Evolutionary conservation across 768 basidiomycete species (phyloP), one percentile per base, ranked within the genome.

Genomic region (Phylloporus rhodoxanthus): DNA sequence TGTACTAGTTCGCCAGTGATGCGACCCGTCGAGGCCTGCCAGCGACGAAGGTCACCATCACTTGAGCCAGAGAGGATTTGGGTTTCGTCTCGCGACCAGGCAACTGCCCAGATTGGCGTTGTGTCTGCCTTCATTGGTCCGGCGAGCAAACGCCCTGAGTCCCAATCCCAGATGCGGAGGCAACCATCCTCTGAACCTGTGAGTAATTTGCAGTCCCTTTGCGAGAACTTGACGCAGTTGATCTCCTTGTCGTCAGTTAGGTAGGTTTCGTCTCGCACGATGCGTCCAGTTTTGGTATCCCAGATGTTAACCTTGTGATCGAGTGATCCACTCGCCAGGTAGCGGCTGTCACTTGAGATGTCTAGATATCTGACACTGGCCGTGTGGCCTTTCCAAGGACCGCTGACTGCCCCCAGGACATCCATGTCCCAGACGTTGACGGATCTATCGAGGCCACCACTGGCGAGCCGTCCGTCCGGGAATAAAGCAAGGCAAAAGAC

Each of bases 351-450:
- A 20, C 49, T 56, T 38, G 62, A 63, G 42, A 63, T 33, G 47
- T 63, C 62, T 14, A 63, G 54, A 44, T 60, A 63, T 51, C 62
- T 63, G 48, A 63, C 62, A 38, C 62, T 63, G 52, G 53, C 58
- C 7, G 45, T 54, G 48, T 63, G 62, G 21, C 48, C 47, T 36
- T 54, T 57, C 62, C 63, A 63, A 13, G 62, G 62, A 19, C 51
- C 42, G 32, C 57, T 55, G 2, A 63, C 42, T 3, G 20, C 29
- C 11, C 28, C 45, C 14, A 48, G 32, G 43, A 60, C 23, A 45
- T 66, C 64, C 8, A 68, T 25, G 53, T 58, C 64, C 64, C 66
- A 65, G 50, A 65, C 48, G 40, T 65, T 61, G 61, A 65, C 44
- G 23, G 63, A 60, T 40, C 66, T 63, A 20, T 65, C 66, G 2